Percentiles rank a stretch among this genome's conserved stretches.
Evolutionary conservation across 2,329 filamentous ascomycete species (phyloP).

Genomic region (Aspergillus jensenii): DNA sequence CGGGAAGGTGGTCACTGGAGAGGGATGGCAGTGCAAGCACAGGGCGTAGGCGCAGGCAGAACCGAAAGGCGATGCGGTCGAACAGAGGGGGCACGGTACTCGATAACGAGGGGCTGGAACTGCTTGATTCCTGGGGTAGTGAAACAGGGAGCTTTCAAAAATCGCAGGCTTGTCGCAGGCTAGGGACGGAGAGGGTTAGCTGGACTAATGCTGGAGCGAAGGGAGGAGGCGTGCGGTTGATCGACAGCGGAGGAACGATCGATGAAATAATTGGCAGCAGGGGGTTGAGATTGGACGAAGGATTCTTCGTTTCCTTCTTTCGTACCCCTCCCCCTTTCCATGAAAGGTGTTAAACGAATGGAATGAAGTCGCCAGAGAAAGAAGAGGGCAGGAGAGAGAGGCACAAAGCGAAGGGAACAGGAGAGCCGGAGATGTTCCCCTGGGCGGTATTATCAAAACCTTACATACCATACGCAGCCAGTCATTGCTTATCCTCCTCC

Average conservation of each 20-base stretch:
- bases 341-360: background rate
- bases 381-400: constrained; percentile 2
- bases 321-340: background rate
- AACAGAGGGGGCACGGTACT: constrained; percentile 8
- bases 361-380: constrained; percentile 2
- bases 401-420: background rate
- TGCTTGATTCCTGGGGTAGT: constrained; percentile 3
- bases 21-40: constrained; percentile 6
- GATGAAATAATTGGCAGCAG: constrained; percentile 5
- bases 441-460: constrained; percentile 1
- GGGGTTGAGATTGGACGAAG: constrained; percentile 5
- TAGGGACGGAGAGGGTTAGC: constrained; percentile 10
- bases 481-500: background rate
- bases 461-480: constrained; percentile 1
- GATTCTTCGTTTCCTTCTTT: constrained; percentile 2
- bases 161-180: constrained; percentile 8
- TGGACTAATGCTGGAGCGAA: constrained; percentile 13
- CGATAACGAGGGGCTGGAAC: constrained; percentile 8
- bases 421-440: background rate
- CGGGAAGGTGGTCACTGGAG: constrained; percentile 3
- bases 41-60: constrained; percentile 4
- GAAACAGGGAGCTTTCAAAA: background rate
- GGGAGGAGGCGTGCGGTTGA: constrained; percentile 20
- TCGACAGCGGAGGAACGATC: constrained; percentile 19
- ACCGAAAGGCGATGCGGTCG: constrained; percentile 9